Percentiles rank a stretch among this genome's conserved stretches.
Evolutionary conservation across 1,139 yeast species (phyloP).

Genomic region (Yamadazyma sp.): DNA sequence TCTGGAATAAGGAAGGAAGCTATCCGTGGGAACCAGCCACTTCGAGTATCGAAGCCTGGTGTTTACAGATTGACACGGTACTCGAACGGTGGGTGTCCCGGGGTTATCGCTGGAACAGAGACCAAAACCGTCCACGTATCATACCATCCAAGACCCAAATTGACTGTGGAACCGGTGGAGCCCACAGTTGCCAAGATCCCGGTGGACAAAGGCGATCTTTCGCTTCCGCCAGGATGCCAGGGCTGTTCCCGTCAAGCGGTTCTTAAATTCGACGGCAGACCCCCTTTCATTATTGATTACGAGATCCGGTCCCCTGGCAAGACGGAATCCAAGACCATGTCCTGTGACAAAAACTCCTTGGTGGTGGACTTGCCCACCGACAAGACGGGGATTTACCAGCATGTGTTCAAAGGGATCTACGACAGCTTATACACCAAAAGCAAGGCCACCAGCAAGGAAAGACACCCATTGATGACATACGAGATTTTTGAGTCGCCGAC

Average conservation of each 20-base stretch:
- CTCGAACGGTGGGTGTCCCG: slow-evolving; percentile 68
- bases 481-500: slow-evolving; percentile 61
- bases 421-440: slow-evolving; percentile 64
- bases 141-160: slow-evolving; percentile 58
- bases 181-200: slow-evolving; percentile 6
- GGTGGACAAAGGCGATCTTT: slow-evolving; percentile 14
- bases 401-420: slow-evolving; percentile 59
- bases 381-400: slow-evolving; percentile 58
- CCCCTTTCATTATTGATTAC: slow-evolving; percentile 76
- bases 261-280: slow-evolving; percentile 49
- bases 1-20: slow-evolving; percentile 22
- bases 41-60: slow-evolving; percentile 59
- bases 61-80: slow-evolving; percentile 58
- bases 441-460: slow-evolving; percentile 26
- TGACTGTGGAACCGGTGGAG: slow-evolving; percentile 24
- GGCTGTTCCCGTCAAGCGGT: slow-evolving; percentile 25
- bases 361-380: slow-evolving; percentile 34
- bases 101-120: slow-evolving; percentile 43
- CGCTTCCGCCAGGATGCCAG: slow-evolving; percentile 37
- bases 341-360: slow-evolving; percentile 26
- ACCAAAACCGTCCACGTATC: slow-evolving; percentile 41
- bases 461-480: slow-evolving; percentile 53
- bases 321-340: slow-evolving; percentile 34
- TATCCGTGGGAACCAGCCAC: slow-evolving; percentile 33
- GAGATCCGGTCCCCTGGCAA: slow-evolving; percentile 63